Evolutionary conservation across 164 flowering plant species (phyloP).

Genomic region (Brasenia schreberi): DNA sequence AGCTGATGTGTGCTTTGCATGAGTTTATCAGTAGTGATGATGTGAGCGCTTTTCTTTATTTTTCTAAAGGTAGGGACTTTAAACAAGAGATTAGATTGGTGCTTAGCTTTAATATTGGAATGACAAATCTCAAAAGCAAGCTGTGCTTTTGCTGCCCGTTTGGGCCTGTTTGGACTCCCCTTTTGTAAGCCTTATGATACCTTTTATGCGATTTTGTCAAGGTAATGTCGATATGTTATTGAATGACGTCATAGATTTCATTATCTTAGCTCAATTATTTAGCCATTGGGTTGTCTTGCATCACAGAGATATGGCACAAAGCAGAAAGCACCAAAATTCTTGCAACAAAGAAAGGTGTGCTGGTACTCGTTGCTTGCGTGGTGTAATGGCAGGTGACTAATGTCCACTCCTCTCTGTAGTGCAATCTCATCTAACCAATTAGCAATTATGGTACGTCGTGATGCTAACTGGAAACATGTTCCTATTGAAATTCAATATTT

Average conservation of each 20-base stretch:
- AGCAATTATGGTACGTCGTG: background rate
- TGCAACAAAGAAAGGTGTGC: background rate
- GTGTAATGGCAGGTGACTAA: background rate
- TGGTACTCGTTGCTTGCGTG: background rate
- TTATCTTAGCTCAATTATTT: background rate
- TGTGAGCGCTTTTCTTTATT: no score
- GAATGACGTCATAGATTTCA: background rate
- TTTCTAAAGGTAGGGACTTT: no score
- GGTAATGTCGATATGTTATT: background rate
- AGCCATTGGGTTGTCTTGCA: background rate
- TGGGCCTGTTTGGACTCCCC: background rate
- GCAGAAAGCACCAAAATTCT: background rate
- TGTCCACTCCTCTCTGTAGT: background rate
- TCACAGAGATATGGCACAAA: background rate
- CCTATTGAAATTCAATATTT: no score
- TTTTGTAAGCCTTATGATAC: background rate
- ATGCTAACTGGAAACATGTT: no score
- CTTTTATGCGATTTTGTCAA: background rate
- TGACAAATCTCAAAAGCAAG: background rate
- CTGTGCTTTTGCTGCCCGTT: background rate
- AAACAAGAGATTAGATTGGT: no score
- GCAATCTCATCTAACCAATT: background rate
- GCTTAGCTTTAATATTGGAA: background rate
- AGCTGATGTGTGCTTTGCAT: no score
- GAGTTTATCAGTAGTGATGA: no score